A percentile compares a stretch with the other conserved stretches of the same genome.
These are phyloP conservation scores for Nigrospora oryzae DNA, from an alignment of 2,329 filamentous ascomycete genomes.

Conservation along the genomic window DNA sequence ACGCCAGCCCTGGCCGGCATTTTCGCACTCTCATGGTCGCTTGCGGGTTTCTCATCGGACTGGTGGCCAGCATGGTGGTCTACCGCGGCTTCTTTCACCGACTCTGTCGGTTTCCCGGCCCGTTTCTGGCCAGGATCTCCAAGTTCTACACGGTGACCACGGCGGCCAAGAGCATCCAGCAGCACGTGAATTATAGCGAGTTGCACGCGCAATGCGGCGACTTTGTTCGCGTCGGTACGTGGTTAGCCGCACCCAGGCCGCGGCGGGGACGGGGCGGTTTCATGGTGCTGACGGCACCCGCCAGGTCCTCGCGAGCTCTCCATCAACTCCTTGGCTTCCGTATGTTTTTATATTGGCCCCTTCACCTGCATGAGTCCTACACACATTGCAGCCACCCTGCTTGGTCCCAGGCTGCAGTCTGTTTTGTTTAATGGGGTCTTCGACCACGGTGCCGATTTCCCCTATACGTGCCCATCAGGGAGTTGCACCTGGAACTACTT, in stretches of 20 bases:
- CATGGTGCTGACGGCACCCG: not conserved
- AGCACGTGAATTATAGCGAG: not conserved
- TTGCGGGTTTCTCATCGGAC: not conserved
- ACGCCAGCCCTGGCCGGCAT: not conserved
- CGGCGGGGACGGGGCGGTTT: too few species aligned
- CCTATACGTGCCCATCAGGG: too few species aligned
- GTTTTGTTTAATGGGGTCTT: too few species aligned
- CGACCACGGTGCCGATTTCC: too few species aligned
- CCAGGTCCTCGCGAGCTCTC: conserved; percentile 7
- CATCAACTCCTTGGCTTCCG: conserved; percentile 3
- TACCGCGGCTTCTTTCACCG: conserved; percentile 5
- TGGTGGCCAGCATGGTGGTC: not conserved
- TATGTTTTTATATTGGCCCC: too few species aligned
- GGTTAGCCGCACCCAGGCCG: too few species aligned
- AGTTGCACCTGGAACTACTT: too few species aligned
- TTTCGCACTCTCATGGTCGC: not conserved
- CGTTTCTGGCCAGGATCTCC: conserved; percentile 2
- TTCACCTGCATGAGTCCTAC: too few species aligned
- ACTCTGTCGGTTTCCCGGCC: conserved; percentile 6
- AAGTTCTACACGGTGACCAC: conserved; percentile 3
- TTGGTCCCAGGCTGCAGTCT: too few species aligned
- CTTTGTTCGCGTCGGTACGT: conserved; percentile 2
- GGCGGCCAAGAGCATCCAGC: not conserved
- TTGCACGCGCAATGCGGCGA: conserved; percentile 4
- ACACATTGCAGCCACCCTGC: too few species aligned